Evolutionary conservation across 2,329 filamentous ascomycete species (phyloP), one percentile per base, ranked within the genome.

Genomic region (Emmonsiellopsis sp.): DNA sequence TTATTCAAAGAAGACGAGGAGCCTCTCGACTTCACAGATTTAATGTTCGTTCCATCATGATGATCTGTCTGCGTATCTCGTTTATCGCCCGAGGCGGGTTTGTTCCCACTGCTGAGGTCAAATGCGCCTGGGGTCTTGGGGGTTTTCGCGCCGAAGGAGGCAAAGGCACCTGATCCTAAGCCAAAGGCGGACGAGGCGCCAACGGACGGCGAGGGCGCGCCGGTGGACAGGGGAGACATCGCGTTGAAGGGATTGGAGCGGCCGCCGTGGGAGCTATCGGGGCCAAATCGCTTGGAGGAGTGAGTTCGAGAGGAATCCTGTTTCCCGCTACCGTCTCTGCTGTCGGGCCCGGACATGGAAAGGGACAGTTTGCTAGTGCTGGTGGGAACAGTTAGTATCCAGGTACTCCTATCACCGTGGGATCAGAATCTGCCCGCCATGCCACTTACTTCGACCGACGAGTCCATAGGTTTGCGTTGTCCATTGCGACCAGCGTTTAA

Each of bases 141-240:
- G 2, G 90, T 91, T 76, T 95, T 95, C 35, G 81, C 80, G 26
- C 92, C 91, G 70, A 94, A 94, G n/a, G 91, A 94, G 40, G 92
- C 92, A 70, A 98, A 98, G 53, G 93, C 93, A 62, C 93, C 93
- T 15, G 89, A 94, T 41, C 93, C 93, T 56, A 98, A 77, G 50
- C 90, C 91, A 73, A 98, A 98, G 55, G 92, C 91, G 64, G 86
- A 91, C 15, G 89, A 90, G 53, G 88, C 89, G 62, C 81, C 81
- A 52, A 82, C 79, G 10, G 86, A 89, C 11, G 90, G 89, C 8
- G 89, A 92, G 37, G 85, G 79, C 53, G 90, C 76, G 54, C 80
- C 82, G 50, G 79, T 81, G 57, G 81, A 83, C 63, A 86, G 82
- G 56, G 86, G 85, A 48, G 87, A 83, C 61, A 87, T 81, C 62